These are phyloP conservation scores for Cordyceps javanica DNA, from an alignment of 2,329 filamentous ascomycete species.

Conservation along the genomic window DNA sequence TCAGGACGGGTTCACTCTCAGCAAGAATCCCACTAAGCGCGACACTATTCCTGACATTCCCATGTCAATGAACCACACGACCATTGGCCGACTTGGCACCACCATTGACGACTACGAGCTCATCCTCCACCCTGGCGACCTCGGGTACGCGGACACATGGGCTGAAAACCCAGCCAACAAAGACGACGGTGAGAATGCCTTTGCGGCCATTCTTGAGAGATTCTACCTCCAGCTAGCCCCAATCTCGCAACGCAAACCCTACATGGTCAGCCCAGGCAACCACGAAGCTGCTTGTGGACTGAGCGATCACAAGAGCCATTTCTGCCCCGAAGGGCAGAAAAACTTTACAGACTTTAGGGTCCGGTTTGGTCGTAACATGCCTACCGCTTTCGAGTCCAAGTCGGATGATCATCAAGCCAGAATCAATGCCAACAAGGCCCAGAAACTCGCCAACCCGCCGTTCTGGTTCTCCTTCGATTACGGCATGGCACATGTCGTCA, in stretches of 20 bases:
- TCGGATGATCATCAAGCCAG: conserved; percentile 40
- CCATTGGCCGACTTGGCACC: conserved; percentile 45
- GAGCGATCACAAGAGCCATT: conserved; percentile 25
- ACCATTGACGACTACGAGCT: conserved; percentile 51
- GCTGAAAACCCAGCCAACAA: conserved; percentile 38
- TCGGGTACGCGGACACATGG: conserved; percentile 56
- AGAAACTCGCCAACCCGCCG: conserved; percentile 23
- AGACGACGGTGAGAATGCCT: conserved; percentile 42
- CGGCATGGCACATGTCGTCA: conserved; percentile 24
- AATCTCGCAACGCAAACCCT: conserved; percentile 46
- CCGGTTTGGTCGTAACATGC: conserved; percentile 43
- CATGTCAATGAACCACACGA: conserved; percentile 51
- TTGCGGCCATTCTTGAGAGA: conserved; percentile 48
- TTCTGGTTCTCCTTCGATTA: conserved; percentile 25
- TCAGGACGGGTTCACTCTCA: conserved; percentile 25
- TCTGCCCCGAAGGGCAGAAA: conserved; percentile 46
- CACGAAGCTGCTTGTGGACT: conserved; percentile 48
- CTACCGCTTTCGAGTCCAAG: conserved; percentile 42
- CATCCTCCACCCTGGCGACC: conserved; percentile 47
- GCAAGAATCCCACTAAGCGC: conserved; percentile 36
- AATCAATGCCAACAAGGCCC: conserved; percentile 39
- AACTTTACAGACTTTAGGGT: conserved; percentile 57
- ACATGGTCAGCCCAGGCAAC: conserved; percentile 42
- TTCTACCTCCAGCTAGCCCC: conserved; percentile 39
- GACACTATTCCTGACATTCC: conserved; percentile 43